These are phyloP conservation scores for Triticum dicoccoides DNA, from an alignment of 176 grass and related monocot genomes.

Conservation along the genomic window DNA sequence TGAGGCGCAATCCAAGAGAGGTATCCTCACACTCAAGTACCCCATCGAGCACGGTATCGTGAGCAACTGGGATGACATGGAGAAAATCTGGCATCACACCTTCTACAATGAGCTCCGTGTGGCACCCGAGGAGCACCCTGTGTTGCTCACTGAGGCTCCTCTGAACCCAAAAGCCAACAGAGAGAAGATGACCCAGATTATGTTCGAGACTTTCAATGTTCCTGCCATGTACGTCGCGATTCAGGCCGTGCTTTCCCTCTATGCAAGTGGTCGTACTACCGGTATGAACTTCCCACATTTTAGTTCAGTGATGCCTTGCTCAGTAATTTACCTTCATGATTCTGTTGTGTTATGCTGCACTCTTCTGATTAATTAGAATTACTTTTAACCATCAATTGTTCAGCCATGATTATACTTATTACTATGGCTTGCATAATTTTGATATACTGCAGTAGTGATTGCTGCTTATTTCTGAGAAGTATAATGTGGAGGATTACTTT, in stretches of 20 bases:
- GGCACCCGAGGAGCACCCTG: slow-evolving; percentile 77
- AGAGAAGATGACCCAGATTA: slow-evolving; percentile 93
- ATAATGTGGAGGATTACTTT: background rate
- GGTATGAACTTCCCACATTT: slow-evolving; percentile 15
- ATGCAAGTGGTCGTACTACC: slow-evolving; percentile 73
- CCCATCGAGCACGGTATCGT: slow-evolving; percentile 80
- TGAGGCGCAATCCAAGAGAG: slow-evolving; percentile 84
- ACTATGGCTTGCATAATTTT: background rate
- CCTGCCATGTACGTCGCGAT: slow-evolving; percentile 89
- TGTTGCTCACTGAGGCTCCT: slow-evolving; percentile 79
- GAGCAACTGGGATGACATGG: slow-evolving; percentile 89
- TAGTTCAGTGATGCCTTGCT: background rate
- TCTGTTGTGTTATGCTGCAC: background rate
- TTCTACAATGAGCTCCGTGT: slow-evolving; percentile 88
- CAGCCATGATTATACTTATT: background rate
- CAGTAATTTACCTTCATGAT: background rate
- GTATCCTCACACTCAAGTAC: slow-evolving; percentile 78
- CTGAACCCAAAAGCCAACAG: slow-evolving; percentile 88
- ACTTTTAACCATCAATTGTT: background rate
- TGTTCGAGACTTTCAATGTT: slow-evolving; percentile 84
- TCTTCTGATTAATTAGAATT: background rate
- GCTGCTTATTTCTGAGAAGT: background rate
- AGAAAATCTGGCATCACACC: slow-evolving; percentile 89
- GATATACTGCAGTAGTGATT: background rate
- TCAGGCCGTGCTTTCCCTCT: slow-evolving; percentile 83